Evolutionary conservation across 805 yeast species (phyloP).

Genomic region (Saccharomycopsis sp.): DNA sequence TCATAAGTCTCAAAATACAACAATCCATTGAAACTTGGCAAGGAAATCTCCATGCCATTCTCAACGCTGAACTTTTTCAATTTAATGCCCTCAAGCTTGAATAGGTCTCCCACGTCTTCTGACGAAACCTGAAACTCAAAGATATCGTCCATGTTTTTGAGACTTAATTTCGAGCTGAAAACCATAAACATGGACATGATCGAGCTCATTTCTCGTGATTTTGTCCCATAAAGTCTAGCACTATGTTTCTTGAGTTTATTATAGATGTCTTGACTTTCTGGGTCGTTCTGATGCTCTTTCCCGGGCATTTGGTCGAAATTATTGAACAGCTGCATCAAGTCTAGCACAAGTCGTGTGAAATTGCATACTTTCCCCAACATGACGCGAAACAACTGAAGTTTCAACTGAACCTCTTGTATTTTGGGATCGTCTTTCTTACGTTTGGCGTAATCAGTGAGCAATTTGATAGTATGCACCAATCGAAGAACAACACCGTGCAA

Average conservation of each 20-base stretch:
- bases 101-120: constrained; percentile 6
- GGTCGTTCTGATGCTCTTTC: neutral
- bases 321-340: constrained; percentile 3
- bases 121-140: constrained; percentile 6
- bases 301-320: constrained; percentile 13
- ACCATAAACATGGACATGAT: constrained; percentile 6
- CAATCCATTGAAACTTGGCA: constrained; percentile 20
- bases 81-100: constrained; percentile 10
- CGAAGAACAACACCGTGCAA: constrained; percentile 13
- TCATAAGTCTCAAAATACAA: constrained; percentile 14
- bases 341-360: neutral
- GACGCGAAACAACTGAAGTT: neutral
- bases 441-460: constrained; percentile 10
- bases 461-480: constrained; percentile 16
- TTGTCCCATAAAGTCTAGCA: neutral
- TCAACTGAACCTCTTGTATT: neutral
- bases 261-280: constrained; percentile 5
- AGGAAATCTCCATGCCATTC: constrained; percentile 9
- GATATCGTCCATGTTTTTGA: constrained; percentile 11
- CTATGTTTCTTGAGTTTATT: constrained; percentile 10
- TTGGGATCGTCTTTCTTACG: neutral
- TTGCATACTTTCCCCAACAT: neutral
- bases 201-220: neutral
- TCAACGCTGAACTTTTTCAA: constrained; percentile 16
- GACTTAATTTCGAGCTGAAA: constrained; percentile 2